These are phyloP conservation scores for Pichia sp. DNA, from an alignment of 1,139 yeast species.

Conservation along the genomic window DNA sequence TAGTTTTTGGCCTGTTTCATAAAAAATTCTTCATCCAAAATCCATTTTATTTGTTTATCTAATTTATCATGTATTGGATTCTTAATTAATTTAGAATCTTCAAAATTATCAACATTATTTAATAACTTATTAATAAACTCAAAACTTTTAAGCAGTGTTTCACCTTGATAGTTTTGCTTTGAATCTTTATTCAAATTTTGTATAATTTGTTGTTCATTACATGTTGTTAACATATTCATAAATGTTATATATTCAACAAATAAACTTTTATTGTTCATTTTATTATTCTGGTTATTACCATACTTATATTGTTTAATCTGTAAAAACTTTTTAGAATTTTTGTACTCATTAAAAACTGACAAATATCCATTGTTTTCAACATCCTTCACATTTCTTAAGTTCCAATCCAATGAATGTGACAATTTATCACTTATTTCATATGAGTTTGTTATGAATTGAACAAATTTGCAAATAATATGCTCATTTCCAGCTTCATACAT, in stretches of 20 bases:
- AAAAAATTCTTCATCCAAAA: slow-evolving; percentile 21
- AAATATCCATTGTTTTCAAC: slow-evolving; percentile 2
- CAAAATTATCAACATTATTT: background rate
- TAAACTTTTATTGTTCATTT: background rate
- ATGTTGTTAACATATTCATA: background rate
- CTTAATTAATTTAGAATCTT: background rate
- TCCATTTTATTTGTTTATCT: slow-evolving; percentile 20
- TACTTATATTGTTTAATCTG: background rate
- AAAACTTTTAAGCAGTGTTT: background rate
- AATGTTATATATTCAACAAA: slow-evolving; percentile 4
- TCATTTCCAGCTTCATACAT: slow-evolving; percentile 17
- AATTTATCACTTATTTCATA: slow-evolving; percentile 27
- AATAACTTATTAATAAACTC: slow-evolving; percentile 3
- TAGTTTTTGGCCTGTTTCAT: slow-evolving; percentile 14
- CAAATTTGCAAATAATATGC: slow-evolving; percentile 18
- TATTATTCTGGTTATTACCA: background rate
- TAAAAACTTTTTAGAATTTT: slow-evolving; percentile 1
- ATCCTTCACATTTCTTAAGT: slow-evolving; percentile 13
- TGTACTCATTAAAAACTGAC: background rate
- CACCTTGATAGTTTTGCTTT: background rate
- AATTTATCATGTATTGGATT: background rate
- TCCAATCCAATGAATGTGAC: slow-evolving; percentile 24
- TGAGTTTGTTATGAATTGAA: slow-evolving; percentile 20
- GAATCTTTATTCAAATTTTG: background rate
- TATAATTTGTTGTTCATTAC: slow-evolving; percentile 1